A percentile compares a stretch with the other conserved stretches of the same genome.
Conservation (phyloP, 2,329 filamentous ascomycete species). For the Sclerotinia trifoliorum region DNA sequence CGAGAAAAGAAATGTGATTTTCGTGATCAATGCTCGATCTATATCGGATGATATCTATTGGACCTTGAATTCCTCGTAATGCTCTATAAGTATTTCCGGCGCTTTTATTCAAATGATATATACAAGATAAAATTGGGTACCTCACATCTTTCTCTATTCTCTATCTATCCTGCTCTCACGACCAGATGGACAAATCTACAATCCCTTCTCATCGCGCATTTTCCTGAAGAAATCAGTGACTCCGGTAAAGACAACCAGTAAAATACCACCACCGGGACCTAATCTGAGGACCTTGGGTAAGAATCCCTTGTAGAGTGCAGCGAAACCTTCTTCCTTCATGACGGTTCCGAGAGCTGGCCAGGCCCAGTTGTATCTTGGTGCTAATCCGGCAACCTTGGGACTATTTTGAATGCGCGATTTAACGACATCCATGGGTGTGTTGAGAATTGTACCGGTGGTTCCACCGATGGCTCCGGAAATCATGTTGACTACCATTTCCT, state of each 20-base stretch:
- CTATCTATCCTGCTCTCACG: not conserved
- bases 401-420: slow-evolving; percentile 98
- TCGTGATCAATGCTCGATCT: not conserved
- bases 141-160: not conserved
- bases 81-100: not conserved
- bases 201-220: slow-evolving; percentile 41
- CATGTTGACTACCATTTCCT: slow-evolving; percentile 83
- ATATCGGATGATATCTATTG: not conserved
- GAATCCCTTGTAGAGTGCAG: slow-evolving; percentile 96
- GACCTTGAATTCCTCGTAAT: not conserved
- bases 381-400: slow-evolving; percentile 72
- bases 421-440: slow-evolving; percentile 96
- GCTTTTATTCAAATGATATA: slow-evolving; percentile 2
- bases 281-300: slow-evolving; percentile 85
- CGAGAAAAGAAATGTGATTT: not conserved
- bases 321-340: slow-evolving; percentile 88
- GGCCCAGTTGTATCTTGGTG: slow-evolving; percentile 98
- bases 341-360: slow-evolving; percentile 84
- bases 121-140: not conserved
- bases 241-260: slow-evolving; percentile 82
- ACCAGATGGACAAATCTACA: not conserved
- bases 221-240: slow-evolving; percentile 91
- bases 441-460: slow-evolving; percentile 85
- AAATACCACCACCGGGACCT: slow-evolving; percentile 63
- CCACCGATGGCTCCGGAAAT: slow-evolving; percentile 85